Base-by-base conservation (phyloP, 495 filamentous ascomycete genomes). In the Daldinia caldariorum region DNA sequence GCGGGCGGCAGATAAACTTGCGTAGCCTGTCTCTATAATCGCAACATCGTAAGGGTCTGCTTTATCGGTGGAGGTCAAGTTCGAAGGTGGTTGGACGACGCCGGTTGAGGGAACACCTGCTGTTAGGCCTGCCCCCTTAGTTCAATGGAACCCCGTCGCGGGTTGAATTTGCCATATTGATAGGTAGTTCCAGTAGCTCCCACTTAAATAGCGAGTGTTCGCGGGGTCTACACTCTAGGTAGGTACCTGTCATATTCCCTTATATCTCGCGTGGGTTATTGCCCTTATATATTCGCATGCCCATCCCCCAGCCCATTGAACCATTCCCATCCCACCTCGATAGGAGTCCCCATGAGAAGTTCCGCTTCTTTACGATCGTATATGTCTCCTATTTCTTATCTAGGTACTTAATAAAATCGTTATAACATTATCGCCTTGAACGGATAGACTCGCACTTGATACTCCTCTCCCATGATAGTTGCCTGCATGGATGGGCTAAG, bases 1-100 rank as follows among this genome's bases (percentile, higher is more conserved):
- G 22, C 73, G 69, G 9, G 73, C 72, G 4, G 43, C 43, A 4
- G 43, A 22, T 20, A 47, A 22, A 22, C 43, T 16, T 47, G 43
- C 43, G 43, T 47, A 47, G 18, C 43, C 43, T 8, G 43, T 16
- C 18, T 16, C 43, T 47, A 47, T 47, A 7, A 47, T 47, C 4
- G 20, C 9, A 16, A 9, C 43, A 22, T 47, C 43, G 20, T 47
- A 47, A 10, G 18, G 43, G 9, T 20, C 43, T 22, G 22, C 20
- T 6, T 47, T 16, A 22, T 47, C 43, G 18, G 43, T 22, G 20
- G 43, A 6, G 9, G 10, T 22, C 7, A 47, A 47, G 43, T 47
- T 47, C 18, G 43, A 47, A 47, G 43, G 43, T 22, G 43, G 43
- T 8, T 47, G 16, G 18, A 47, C 16, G 22, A 47, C 43, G 9